phyloP scores from a whole-genome alignment of 176 grass and related monocot species.

The Poa annua region DNA sequence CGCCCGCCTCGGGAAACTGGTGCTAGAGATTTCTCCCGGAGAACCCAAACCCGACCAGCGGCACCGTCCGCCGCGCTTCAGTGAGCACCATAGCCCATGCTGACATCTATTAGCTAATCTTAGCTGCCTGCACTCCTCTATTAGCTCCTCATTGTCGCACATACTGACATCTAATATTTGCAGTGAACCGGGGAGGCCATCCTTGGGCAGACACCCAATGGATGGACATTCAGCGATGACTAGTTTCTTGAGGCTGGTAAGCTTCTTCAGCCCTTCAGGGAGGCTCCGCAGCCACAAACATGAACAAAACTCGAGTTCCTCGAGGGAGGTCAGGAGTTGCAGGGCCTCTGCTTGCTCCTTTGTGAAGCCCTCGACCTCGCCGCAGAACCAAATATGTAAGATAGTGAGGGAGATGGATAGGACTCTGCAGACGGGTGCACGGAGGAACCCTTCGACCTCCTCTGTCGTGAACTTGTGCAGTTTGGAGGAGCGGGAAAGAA shows the following conservation, averaged over 20 bases:
- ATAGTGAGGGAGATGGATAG: neutral
- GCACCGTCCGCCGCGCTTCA: too few species aligned
- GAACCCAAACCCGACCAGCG: too few species aligned
- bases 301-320: neutral
- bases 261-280: neutral
- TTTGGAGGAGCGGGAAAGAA: neutral
- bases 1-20: too few species aligned
- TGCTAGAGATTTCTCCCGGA: too few species aligned
- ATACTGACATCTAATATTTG: neutral
- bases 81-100: too few species aligned
- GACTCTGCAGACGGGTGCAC: neutral
- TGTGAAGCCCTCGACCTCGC: neutral
- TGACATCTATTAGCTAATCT: too few species aligned
- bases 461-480: neutral
- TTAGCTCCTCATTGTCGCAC: neutral
- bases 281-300: neutral
- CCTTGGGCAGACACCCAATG: neutral
- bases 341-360: neutral
- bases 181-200: neutral
- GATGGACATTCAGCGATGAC: fast-evolving
- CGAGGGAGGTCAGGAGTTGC: neutral
- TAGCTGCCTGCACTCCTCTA: neutral
- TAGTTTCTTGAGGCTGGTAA: neutral
- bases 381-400: fast-evolving
- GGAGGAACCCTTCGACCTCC: neutral